These are phyloP conservation scores for Lactifluus piperatus DNA, from an alignment of 768 basidiomycete genomes.

Conservation along the genomic window DNA sequence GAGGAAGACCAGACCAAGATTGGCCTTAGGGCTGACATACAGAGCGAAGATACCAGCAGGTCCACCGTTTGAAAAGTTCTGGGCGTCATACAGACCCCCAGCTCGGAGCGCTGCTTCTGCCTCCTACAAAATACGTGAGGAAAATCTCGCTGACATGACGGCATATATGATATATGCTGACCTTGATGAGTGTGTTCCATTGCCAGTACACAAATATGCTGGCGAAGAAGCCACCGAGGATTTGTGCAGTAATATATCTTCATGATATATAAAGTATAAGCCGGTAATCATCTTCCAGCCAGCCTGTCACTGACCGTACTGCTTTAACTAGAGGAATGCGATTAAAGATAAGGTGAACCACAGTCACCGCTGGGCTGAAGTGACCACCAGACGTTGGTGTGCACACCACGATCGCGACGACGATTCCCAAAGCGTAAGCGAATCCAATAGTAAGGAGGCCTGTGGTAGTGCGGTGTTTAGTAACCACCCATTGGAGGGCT, in stretches of 20 bases:
- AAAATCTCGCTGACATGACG: not conserved
- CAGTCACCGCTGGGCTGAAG: constrained; percentile 49
- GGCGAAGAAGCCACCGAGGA: constrained; percentile 28
- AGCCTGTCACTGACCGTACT: constrained; percentile 31
- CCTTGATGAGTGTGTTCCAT: constrained; percentile 20
- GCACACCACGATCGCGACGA: constrained; percentile 29
- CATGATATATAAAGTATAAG: not conserved
- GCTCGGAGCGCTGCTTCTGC: constrained; percentile 26
- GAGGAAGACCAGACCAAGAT: constrained; percentile 29
- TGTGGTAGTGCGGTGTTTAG: constrained; percentile 1
- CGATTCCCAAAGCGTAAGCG: constrained; percentile 33
- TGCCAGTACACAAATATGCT: constrained; percentile 26
- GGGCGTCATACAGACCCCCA: constrained; percentile 24
- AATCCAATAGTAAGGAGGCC: constrained; percentile 30
- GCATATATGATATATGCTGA: constrained; percentile 1
- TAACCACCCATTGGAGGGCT: not conserved
- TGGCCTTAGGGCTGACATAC: constrained; percentile 28
- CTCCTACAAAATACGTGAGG: constrained; percentile 7
- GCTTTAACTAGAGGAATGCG: constrained; percentile 48
- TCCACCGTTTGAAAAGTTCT: constrained; percentile 31
- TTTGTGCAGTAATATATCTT: constrained; percentile 28
- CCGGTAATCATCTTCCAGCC: not conserved
- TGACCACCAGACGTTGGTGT: constrained; percentile 33
- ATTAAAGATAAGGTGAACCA: constrained; percentile 42
- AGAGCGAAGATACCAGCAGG: constrained; percentile 34